Percentiles rank a stretch among this genome's conserved stretches.
phyloP scores from a whole-genome alignment of 805 yeast genomes.

The Candida andamanensis region DNA sequence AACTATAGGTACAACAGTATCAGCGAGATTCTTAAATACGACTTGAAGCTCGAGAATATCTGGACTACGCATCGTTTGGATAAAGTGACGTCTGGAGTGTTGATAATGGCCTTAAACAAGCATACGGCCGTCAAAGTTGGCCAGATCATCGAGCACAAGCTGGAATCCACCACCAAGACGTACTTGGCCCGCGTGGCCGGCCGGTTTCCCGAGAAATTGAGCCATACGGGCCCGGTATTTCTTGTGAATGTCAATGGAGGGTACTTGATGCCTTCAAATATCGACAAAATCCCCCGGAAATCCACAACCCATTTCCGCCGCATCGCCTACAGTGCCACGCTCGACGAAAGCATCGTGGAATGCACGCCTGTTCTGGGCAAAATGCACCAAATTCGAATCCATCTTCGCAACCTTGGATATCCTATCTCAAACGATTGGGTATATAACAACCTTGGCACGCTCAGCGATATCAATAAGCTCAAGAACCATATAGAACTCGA shows the following conservation, averaged over 20 bases:
- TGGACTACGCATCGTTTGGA: conserved; percentile 49
- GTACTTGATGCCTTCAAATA: conserved; percentile 27
- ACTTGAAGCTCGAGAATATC: conserved; percentile 20
- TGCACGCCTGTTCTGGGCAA: conserved; percentile 51
- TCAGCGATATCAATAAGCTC: conserved; percentile 11
- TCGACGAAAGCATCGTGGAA: conserved; percentile 39
- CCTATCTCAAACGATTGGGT: conserved; percentile 80
- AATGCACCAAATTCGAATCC: conserved; percentile 56
- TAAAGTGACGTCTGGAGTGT: conserved; percentile 47
- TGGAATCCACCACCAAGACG: conserved; percentile 28
- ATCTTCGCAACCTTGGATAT: conserved; percentile 55
- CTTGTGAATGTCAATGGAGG: conserved; percentile 29
- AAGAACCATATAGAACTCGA: conserved; percentile 19
- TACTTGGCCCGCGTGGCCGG: conserved; percentile 44
- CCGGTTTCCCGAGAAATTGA: conserved; percentile 29
- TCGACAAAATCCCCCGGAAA: conserved; percentile 18
- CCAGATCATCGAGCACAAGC: conserved; percentile 24
- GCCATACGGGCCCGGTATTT: conserved; percentile 38
- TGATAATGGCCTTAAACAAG: conserved; percentile 38
- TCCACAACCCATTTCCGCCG: conserved; percentile 31
- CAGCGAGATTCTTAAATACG: conserved; percentile 36
- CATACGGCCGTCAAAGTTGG: conserved; percentile 27
- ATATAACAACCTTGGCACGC: conserved; percentile 19
- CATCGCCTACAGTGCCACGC: conserved; percentile 21
- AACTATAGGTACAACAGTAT: conserved; percentile 40